A percentile compares a stretch with the other conserved stretches of the same genome.
Evolutionary conservation across 257 asterid species (phyloP).

Genomic region (Echium plantagineum): DNA sequence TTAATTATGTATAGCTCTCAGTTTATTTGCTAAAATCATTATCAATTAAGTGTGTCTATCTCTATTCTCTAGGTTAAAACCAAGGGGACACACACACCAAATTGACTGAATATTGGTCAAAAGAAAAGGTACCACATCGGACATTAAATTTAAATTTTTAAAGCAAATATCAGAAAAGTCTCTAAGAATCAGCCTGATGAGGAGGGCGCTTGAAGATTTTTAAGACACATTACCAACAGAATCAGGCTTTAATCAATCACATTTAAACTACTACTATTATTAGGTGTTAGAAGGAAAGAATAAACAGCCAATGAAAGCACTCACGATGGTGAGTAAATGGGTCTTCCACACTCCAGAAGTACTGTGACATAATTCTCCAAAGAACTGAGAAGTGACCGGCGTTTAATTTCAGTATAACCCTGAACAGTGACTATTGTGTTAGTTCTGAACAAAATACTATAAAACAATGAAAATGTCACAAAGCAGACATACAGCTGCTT

Average conservation of each 20-base stretch:
- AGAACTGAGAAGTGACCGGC: conserved; percentile 76
- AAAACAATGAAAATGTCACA: background rate
- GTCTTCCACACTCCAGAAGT: conserved; percentile 62
- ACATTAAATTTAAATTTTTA: no score
- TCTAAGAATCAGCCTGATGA: no score
- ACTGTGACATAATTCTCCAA: conserved; percentile 82
- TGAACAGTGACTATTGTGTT: conserved; percentile 13
- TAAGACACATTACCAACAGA: no score
- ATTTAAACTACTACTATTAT: background rate
- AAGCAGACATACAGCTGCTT: conserved; percentile 63
- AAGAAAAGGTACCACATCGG: no score
- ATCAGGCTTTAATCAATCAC: background rate
- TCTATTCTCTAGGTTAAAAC: no score
- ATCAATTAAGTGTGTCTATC: no score
- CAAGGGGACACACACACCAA: no score
- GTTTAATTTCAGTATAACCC: conserved; percentile 89
- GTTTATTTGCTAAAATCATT: no score
- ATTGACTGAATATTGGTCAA: no score
- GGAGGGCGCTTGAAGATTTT: no score
- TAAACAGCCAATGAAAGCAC: conserved; percentile 12
- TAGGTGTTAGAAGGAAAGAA: background rate
- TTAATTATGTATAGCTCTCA: no score
- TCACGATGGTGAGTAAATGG: conserved; percentile 70
- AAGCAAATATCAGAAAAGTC: no score
- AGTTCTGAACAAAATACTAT: background rate